Conservation (phyloP, 768 basidiomycete genomes). For the Clavulina sp. region DNA sequence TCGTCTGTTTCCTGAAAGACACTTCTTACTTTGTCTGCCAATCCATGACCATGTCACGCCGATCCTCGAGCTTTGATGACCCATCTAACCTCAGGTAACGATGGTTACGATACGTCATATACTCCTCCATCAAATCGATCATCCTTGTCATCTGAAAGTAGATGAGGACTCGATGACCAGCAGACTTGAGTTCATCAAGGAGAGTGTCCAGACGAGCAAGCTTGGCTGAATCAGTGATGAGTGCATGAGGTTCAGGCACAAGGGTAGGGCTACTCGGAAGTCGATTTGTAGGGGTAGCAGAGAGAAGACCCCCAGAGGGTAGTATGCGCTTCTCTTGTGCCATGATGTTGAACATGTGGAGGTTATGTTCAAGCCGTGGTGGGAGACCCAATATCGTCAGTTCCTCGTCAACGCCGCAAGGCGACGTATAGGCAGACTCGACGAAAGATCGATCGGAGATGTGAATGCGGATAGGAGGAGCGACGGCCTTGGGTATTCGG, state of each 20-base stretch:
- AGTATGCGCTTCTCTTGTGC: slow-evolving; percentile 38
- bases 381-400: slow-evolving; percentile 76
- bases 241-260: slow-evolving; percentile 84
- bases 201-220: slow-evolving; percentile 76
- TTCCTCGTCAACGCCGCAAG: slow-evolving; percentile 54
- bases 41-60: slow-evolving; percentile 97
- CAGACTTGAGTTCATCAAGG: slow-evolving; percentile 81
- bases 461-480: slow-evolving; percentile 60
- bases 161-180: slow-evolving; percentile 82
- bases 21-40: slow-evolving; percentile 82
- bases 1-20: not conserved
- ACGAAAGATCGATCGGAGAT: slow-evolving; percentile 66
- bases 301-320: slow-evolving; percentile 48
- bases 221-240: slow-evolving; percentile 94
- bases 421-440: slow-evolving; percentile 37
- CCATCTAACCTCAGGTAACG: slow-evolving; percentile 89
- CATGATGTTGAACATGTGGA: slow-evolving; percentile 30
- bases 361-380: slow-evolving; percentile 41
- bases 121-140: slow-evolving; percentile 99
- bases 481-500: slow-evolving; percentile 79
- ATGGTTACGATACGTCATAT: slow-evolving; percentile 89
- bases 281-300: slow-evolving; percentile 48
- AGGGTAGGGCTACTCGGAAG: slow-evolving; percentile 71
- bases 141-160: slow-evolving; percentile 99
- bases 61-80: slow-evolving; percentile 84